These are phyloP conservation scores for Xylaria castorea DNA, from an alignment of 495 filamentous ascomycete genomes.

Conservation along the genomic window DNA sequence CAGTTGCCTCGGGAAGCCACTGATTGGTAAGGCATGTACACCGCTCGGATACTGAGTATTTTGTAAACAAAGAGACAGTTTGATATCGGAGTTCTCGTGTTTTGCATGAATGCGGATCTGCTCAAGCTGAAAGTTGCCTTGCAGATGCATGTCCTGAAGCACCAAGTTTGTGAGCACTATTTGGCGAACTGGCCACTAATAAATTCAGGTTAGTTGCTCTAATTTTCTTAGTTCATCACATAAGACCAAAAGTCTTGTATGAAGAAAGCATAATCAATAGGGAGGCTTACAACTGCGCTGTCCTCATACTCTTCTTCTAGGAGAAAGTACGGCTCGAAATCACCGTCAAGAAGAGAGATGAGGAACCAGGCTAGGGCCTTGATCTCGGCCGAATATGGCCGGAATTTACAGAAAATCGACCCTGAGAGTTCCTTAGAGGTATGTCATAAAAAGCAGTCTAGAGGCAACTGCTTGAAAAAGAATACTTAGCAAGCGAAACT, in stretches of 20 bases:
- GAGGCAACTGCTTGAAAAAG: not conserved
- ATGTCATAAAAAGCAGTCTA: not conserved
- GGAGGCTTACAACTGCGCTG: not conserved
- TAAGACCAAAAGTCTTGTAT: not conserved
- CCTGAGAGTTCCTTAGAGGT: constrained; percentile 28
- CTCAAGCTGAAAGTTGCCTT: constrained; percentile 39
- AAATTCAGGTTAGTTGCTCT: not conserved
- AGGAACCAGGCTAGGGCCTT: constrained; percentile 43
- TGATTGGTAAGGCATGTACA: constrained; percentile 41
- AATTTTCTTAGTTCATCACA: too few relatives aligned
- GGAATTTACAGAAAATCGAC: constrained; percentile 45
- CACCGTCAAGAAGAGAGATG: constrained; percentile 35
- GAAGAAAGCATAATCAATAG: not conserved
- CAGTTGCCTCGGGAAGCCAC: constrained; percentile 45
- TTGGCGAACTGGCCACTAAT: constrained; percentile 30
- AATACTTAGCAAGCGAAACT: not conserved
- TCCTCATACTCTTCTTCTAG: constrained; percentile 36
- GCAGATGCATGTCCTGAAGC: constrained; percentile 40
- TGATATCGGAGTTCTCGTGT: constrained; percentile 35
- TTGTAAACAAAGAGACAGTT: constrained; percentile 42
- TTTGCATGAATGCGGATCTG: constrained; percentile 33
- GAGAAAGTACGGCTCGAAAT: constrained; percentile 47
- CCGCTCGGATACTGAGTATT: constrained; percentile 33
- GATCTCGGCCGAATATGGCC: constrained; percentile 33
- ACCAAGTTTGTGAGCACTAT: constrained; percentile 37